These are phyloP conservation scores for Ceratobasidium theobromae DNA, from an alignment of 1,284 basidiomycete species.

Conservation along the genomic window DNA sequence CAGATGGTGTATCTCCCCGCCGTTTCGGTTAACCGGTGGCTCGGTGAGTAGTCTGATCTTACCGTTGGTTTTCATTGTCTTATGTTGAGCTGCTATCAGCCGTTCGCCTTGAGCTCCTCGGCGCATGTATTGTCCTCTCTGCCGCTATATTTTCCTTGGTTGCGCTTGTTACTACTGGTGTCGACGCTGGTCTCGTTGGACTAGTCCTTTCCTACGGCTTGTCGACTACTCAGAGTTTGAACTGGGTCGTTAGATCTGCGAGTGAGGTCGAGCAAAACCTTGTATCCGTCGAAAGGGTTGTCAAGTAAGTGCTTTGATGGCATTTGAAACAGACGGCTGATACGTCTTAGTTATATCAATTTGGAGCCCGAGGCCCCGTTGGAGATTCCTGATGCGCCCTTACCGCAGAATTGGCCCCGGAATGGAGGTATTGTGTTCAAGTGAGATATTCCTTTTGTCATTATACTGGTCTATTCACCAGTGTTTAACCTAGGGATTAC, in stretches of 20 bases:
- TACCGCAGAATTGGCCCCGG: constrained; percentile 69
- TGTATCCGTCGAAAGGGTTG: constrained; percentile 79
- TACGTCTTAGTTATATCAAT: constrained; percentile 58
- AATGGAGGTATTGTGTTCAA: constrained; percentile 76
- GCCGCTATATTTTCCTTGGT: constrained; percentile 70
- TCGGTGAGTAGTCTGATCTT: constrained; percentile 48
- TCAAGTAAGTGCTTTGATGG: background rate
- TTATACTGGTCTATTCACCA: background rate
- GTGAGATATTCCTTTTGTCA: constrained; percentile 44
- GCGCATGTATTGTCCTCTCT: constrained; percentile 76
- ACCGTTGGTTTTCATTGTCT: constrained; percentile 37
- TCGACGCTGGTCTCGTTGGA: constrained; percentile 91
- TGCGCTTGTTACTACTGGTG: constrained; percentile 63
- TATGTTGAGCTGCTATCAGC: no score
- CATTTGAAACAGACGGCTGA: background rate
- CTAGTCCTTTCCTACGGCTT: constrained; percentile 86
- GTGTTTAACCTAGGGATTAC: constrained; percentile 56
- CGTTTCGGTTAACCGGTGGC: constrained; percentile 77
- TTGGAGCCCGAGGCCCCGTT: constrained; percentile 76
- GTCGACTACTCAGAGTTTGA: constrained; percentile 76
- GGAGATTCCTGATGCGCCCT: constrained; percentile 65
- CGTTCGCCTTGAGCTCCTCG: constrained; percentile 41
- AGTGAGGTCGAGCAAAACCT: constrained; percentile 95
- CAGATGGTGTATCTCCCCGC: constrained; percentile 77
- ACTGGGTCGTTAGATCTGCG: constrained; percentile 88